Evolutionary conservation across 2,329 filamentous ascomycete species (phyloP).

Genomic region (Chalaropsis ovoidea): DNA sequence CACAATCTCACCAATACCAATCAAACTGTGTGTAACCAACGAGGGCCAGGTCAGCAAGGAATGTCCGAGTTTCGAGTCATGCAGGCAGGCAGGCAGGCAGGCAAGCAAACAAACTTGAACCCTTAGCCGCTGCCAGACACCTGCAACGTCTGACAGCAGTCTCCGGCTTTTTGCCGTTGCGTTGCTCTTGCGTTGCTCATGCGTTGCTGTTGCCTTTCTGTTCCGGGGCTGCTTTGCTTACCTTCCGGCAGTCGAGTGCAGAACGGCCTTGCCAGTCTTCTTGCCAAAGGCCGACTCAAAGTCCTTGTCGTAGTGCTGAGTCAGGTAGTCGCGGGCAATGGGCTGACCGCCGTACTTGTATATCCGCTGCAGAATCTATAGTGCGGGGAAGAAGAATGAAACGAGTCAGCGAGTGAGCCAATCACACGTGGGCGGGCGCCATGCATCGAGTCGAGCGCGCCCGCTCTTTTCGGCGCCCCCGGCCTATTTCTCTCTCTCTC

Average conservation of each 20-base stretch:
- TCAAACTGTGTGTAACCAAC: slow-evolving; percentile 49
- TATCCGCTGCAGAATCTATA: slow-evolving; percentile 74
- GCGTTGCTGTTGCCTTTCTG: no score
- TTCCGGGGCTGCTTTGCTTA: slow-evolving; percentile 35
- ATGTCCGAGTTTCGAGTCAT: neutral
- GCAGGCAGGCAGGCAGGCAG: neutral
- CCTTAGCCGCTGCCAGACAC: neutral
- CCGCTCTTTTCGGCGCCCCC: neutral
- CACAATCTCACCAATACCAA: slow-evolving; percentile 95
- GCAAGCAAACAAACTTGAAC: neutral
- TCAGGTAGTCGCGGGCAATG: slow-evolving; percentile 81
- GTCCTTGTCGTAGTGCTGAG: slow-evolving; percentile 63
- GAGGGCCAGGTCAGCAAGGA: neutral
- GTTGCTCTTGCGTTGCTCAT: no score
- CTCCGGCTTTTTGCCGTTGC: neutral
- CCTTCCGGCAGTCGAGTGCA: slow-evolving; percentile 94
- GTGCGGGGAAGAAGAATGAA: neutral
- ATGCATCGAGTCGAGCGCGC: no score
- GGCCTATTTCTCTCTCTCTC: no score
- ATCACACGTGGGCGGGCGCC: no score
- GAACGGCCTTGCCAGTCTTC: slow-evolving; percentile 94
- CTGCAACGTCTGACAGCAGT: neutral
- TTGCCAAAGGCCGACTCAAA: slow-evolving; percentile 90
- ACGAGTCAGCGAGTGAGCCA: neutral
- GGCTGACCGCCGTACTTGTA: slow-evolving; percentile 99